Conservation (phyloP, 176 grass and related monocot species). For the Chloris gayana region DNA sequence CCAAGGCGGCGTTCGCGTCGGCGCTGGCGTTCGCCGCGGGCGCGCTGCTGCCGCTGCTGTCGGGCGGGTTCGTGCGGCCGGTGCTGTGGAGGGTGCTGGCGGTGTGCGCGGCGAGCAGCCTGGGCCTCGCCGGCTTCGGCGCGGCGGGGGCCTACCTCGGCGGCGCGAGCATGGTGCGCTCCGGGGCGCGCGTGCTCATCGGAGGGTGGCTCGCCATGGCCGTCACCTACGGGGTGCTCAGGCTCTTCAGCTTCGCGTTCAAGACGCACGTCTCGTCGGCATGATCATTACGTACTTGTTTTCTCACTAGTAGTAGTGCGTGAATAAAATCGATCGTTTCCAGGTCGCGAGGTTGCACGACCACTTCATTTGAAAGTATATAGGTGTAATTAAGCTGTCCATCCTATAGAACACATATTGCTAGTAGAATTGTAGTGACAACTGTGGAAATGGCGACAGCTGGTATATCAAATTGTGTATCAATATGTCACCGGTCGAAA, state of each 20-base stretch:
- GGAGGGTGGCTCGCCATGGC: slow-evolving; percentile 83
- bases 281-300: slow-evolving; percentile 1
- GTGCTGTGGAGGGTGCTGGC: slow-evolving; percentile 38
- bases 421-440: background rate
- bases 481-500: no score
- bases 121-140: slow-evolving; percentile 68
- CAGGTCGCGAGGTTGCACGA: background rate
- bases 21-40: slow-evolving; percentile 75
- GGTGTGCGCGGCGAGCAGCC: slow-evolving; percentile 59
- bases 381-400: background rate
- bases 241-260: slow-evolving; percentile 47
- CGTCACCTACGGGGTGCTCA: slow-evolving; percentile 68
- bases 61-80: slow-evolving; percentile 56
- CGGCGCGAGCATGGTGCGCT: slow-evolving; percentile 49
- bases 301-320: background rate
- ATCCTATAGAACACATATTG: background rate
- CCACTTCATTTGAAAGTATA: background rate
- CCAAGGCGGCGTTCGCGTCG: slow-evolving; percentile 68
- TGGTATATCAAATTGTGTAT: background rate
- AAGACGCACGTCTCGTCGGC: slow-evolving; percentile 34
- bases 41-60: slow-evolving; percentile 61
- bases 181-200: slow-evolving; percentile 60
- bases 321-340: background rate
- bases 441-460: background rate
- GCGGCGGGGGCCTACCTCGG: slow-evolving; percentile 59